Evolutionary conservation across 2,329 filamentous ascomycete genomes (phyloP).

Genomic region (Hymenoscyphus infarciens): DNA sequence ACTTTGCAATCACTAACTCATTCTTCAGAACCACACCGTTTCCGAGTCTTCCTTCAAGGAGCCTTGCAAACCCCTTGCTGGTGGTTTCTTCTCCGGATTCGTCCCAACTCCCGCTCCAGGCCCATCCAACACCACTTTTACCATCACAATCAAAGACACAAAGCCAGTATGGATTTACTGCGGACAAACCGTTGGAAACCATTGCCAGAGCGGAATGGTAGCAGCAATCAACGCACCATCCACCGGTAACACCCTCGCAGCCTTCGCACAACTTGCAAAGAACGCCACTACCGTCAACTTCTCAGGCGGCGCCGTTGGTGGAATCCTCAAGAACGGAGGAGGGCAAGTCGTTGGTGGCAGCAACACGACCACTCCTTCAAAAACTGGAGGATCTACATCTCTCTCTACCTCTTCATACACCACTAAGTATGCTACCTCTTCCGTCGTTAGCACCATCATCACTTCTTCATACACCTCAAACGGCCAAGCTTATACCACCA

Average conservation of each 20-base stretch:
- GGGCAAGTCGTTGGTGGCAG: background rate
- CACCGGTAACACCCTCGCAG: slow-evolving; percentile 39
- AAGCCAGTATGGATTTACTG: slow-evolving; percentile 45
- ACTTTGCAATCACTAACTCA: slow-evolving; percentile 7
- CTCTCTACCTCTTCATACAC: slow-evolving; percentile 8
- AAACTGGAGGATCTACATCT: slow-evolving; percentile 4
- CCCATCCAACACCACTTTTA: slow-evolving; percentile 38
- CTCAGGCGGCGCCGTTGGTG: slow-evolving; percentile 35
- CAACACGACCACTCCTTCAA: background rate
- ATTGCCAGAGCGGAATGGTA: slow-evolving; percentile 49
- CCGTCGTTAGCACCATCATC: slow-evolving; percentile 1
- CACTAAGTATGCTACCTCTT: slow-evolving; percentile 7
- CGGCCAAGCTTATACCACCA: background rate
- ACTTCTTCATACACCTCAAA: background rate
- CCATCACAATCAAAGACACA: slow-evolving; percentile 39
- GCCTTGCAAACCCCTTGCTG: slow-evolving; percentile 39
- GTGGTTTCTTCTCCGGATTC: slow-evolving; percentile 41
- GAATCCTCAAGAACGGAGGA: slow-evolving; percentile 30
- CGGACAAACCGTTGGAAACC: slow-evolving; percentile 32
- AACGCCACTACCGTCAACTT: slow-evolving; percentile 36
- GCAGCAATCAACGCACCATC: slow-evolving; percentile 44
- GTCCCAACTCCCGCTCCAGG: slow-evolving; percentile 34
- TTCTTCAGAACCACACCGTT: slow-evolving; percentile 35
- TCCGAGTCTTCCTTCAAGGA: slow-evolving; percentile 40
- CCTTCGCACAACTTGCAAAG: slow-evolving; percentile 33